Evolutionary conservation across 2,329 filamentous ascomycete species (phyloP).

Genomic region (Aspergillus sp.): DNA sequence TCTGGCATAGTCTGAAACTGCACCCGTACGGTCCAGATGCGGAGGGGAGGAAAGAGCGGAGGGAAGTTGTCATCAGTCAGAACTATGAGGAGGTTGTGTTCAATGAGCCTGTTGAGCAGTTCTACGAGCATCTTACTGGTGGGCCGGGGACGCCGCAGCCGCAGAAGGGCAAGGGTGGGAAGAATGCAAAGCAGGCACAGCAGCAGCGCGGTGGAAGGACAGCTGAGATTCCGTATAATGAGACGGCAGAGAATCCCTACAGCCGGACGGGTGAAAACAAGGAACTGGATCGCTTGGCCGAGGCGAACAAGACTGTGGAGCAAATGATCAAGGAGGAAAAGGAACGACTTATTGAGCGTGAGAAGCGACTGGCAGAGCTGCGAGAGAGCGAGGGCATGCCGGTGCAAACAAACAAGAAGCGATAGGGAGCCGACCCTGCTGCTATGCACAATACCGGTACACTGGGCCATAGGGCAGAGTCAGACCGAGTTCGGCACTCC

Average conservation of each 20-base stretch:
- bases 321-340: slow-evolving; percentile 69
- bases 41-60: slow-evolving; percentile 71
- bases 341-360: slow-evolving; percentile 63
- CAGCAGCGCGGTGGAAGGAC: slow-evolving; percentile 63
- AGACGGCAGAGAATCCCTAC: slow-evolving; percentile 71
- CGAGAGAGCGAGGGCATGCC: slow-evolving; percentile 50
- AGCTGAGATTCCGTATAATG: slow-evolving; percentile 73
- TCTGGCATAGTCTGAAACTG: slow-evolving; percentile 89
- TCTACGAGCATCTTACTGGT: slow-evolving; percentile 83
- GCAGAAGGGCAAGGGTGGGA: slow-evolving; percentile 62
- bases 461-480: not conserved
- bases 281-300: slow-evolving; percentile 66
- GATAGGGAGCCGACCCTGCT: slow-evolving; percentile 30
- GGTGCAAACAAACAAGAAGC: slow-evolving; percentile 45
- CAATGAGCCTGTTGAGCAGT: slow-evolving; percentile 92
- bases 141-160: slow-evolving; percentile 59
- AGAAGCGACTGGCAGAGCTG: slow-evolving; percentile 61
- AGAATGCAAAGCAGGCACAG: slow-evolving; percentile 54
- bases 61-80: slow-evolving; percentile 72
- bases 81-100: slow-evolving; percentile 94
- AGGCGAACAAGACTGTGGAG: slow-evolving; percentile 63
- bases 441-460: not conserved
- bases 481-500: not conserved
- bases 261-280: slow-evolving; percentile 72
- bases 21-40: slow-evolving; percentile 83